Base-by-base conservation (phyloP, 495 filamentous ascomycete species). In the Haplographium delicatum region DNA sequence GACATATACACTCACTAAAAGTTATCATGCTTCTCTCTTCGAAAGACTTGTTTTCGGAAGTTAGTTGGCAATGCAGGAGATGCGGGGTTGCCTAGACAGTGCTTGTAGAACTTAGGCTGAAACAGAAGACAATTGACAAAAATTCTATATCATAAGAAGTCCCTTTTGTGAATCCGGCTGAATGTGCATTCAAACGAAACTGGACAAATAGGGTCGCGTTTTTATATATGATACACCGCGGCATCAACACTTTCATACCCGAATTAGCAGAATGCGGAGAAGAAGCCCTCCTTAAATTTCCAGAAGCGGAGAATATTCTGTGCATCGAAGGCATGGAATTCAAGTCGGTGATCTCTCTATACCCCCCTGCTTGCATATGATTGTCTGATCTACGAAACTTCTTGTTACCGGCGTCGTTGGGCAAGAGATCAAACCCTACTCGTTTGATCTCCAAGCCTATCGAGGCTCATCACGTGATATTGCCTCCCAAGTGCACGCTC, bases 341-440 rank as follows among this genome's bases (percentile, higher is more conserved):
- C 11, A 43, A 26, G 22, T 15, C 6, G 4, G 19, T 10, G n/a
- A 13, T 43, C 39, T 4, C 5, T 25, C 7, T n/a, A 15, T 25
- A 2, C 13, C 7, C 28, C 28, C 16, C 22, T 31, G 5, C 6
- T 8, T 31, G 35, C 13, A 15, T 9, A 5, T 20, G 35, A 39
- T 44, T 44, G 42, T 44, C 42, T 44, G 42, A 44, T 44, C 42
- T 33, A 9, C 42, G 42, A 44, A 44, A 31, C 42, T 22, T 8
- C 6, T 16, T 28, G 20, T n/a, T n/a, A 19, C 39, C 39, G 39
- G 39, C 28, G 13, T 7, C 7, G 28, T 7, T 31, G 28, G 7
- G 7, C 13, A 13, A 31, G 28, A 13, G 7, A 7, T 31, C 7
- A 42, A 42, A 42, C 19, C n/a, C 39, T 19, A 24, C 39, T 11